Evolutionary conservation across 176 grass and related monocot species (phyloP).

Genomic region (Avena insularis): DNA sequence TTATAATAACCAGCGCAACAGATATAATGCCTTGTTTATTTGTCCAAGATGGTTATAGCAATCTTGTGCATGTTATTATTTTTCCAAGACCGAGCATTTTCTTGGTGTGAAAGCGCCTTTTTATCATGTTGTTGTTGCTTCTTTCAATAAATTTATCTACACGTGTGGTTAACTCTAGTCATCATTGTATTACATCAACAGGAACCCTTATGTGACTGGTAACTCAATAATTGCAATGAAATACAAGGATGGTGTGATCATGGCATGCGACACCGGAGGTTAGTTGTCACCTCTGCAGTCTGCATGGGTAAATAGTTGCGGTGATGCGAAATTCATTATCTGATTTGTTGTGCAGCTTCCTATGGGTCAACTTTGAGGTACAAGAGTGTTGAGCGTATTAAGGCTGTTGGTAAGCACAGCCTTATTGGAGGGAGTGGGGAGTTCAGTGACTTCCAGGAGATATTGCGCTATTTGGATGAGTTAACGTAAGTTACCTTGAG

Average conservation of each 20-base stretch:
- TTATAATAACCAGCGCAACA: background rate
- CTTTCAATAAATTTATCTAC: constrained; percentile 12
- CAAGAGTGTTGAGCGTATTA: constrained; percentile 97
- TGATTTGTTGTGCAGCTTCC: constrained; percentile 59
- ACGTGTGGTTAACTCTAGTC: constrained; percentile 12
- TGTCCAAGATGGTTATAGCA: background rate
- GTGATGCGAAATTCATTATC: constrained; percentile 20
- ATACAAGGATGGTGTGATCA: constrained; percentile 94
- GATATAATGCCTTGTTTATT: background rate
- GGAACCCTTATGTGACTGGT: constrained; percentile 96
- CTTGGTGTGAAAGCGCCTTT: background rate
- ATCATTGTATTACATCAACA: constrained; percentile 41
- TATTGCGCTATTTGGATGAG: constrained; percentile 94
- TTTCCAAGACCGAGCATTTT: background rate
- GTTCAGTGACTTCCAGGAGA: constrained; percentile 99
- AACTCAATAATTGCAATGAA: constrained; percentile 92
- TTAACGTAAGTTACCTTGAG: constrained; percentile 66
- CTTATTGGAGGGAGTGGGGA: constrained; percentile 95
- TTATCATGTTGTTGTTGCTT: background rate
- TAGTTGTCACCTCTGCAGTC: background rate
- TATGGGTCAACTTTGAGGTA: constrained; percentile 97
- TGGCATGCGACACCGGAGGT: constrained; percentile 95
- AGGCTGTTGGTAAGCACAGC: constrained; percentile 86
- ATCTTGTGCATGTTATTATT: background rate
- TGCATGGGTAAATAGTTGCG: background rate